Percentiles rank a stretch among this genome's conserved stretches.
Evolutionary conservation across 2,329 filamentous ascomycete genomes (phyloP).

Genomic region (Neopestalotiopsis sp.): DNA sequence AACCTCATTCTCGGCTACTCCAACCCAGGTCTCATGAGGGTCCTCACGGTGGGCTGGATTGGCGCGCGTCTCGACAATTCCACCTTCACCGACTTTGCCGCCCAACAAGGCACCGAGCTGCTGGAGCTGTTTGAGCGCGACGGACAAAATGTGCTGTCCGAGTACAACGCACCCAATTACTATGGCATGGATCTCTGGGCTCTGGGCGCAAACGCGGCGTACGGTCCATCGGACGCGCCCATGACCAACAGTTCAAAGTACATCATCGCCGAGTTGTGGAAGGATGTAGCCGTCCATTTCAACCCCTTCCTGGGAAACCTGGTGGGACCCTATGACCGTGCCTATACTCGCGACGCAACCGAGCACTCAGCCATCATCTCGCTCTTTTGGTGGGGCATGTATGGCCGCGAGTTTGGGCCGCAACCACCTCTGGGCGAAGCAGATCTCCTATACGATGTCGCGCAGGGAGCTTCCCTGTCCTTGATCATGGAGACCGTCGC

Average conservation of each 20-base stretch:
- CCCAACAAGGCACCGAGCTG: slow-evolving; percentile 35
- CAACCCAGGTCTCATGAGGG: slow-evolving; percentile 47
- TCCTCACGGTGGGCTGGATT: slow-evolving; percentile 45
- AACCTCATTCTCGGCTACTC: slow-evolving; percentile 45
- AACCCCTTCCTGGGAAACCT: slow-evolving; percentile 41
- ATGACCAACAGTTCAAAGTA: slow-evolving; percentile 34
- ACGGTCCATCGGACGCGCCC: slow-evolving; percentile 35
- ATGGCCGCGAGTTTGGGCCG: slow-evolving; percentile 42
- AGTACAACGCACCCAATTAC: slow-evolving; percentile 47
- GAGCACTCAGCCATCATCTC: slow-evolving; percentile 45
- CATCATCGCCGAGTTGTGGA: slow-evolving; percentile 39
- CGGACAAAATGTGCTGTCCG: slow-evolving; percentile 33
- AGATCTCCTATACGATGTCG: slow-evolving; percentile 46
- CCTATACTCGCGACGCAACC: slow-evolving; percentile 45
- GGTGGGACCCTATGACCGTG: slow-evolving; percentile 42
- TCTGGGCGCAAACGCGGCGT: slow-evolving; percentile 42
- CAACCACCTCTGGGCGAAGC: slow-evolving; percentile 42
- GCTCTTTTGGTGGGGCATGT: slow-evolving; percentile 48
- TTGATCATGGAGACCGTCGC: slow-evolving; percentile 40
- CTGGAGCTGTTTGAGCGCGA: slow-evolving; percentile 34
- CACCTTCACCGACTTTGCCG: slow-evolving; percentile 41
- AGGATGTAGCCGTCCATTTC: slow-evolving; percentile 40
- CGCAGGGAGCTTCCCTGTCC: slow-evolving; percentile 45
- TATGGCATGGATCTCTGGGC: slow-evolving; percentile 47
- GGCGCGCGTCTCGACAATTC: slow-evolving; percentile 42